Conservation (phyloP, 1,139 yeast genomes). For the Meyerozyma guilliermondii region DNA sequence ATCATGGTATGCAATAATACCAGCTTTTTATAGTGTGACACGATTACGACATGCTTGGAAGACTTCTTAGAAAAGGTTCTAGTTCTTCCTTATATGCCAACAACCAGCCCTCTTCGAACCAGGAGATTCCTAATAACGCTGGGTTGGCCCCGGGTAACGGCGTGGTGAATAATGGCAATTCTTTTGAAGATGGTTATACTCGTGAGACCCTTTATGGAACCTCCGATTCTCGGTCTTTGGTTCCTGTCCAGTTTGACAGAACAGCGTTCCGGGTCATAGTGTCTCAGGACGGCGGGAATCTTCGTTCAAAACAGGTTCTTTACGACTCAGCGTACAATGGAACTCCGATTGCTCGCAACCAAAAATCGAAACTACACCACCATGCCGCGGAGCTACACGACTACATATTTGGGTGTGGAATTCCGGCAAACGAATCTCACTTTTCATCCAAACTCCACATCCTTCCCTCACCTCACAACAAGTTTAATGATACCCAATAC, state of each 20-base stretch:
- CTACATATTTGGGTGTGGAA: conserved; percentile 55
- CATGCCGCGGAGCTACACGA: conserved; percentile 41
- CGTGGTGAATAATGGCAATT: conserved; percentile 9
- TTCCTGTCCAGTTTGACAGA: conserved; percentile 27
- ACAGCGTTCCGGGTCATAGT: conserved; percentile 40
- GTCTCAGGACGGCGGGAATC: conserved; percentile 49
- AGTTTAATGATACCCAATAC: conserved; percentile 22
- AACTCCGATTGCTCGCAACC: not conserved
- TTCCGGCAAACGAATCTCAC: conserved; percentile 45
- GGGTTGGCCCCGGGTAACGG: not conserved
- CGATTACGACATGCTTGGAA: not conserved
- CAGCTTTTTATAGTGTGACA: not conserved
- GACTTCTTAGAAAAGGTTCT: not conserved
- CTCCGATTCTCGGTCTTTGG: conserved; percentile 23
- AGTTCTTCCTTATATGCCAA: not conserved
- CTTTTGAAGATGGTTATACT: conserved; percentile 40
- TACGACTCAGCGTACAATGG: conserved; percentile 37
- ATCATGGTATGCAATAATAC: not conserved
- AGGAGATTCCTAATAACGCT: not conserved
- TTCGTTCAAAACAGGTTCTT: conserved; percentile 44
- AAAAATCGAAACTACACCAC: conserved; percentile 27
- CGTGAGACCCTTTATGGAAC: conserved; percentile 41
- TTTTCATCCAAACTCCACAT: conserved; percentile 44
- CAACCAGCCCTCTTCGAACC: not conserved
- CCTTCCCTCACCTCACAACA: conserved; percentile 36